Conservation (phyloP, 768 basidiomycete genomes). For the Leucocoprinus birnbaumii region DNA sequence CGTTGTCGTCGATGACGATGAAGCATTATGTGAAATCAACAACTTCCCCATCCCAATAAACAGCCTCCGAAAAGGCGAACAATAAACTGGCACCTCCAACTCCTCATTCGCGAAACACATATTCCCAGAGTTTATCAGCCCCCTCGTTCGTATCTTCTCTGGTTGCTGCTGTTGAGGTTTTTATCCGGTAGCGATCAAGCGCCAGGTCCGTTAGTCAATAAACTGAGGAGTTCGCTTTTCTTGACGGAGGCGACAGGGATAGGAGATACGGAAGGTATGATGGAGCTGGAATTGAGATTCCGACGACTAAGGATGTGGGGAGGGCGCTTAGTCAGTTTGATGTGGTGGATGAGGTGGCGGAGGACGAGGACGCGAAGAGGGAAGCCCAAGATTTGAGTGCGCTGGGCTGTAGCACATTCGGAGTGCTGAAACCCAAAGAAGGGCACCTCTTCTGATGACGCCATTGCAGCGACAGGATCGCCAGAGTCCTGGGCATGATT, state of each 20-base stretch:
- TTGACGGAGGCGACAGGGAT: slow-evolving; percentile 16
- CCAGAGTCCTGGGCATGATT: too few relatives aligned
- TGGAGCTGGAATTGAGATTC: slow-evolving; percentile 57
- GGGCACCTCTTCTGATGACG: too few relatives aligned
- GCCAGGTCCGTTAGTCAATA: slow-evolving; percentile 43
- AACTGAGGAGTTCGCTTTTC: slow-evolving; percentile 48
- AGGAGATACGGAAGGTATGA: slow-evolving; percentile 23
- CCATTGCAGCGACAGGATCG: too few relatives aligned
- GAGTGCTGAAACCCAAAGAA: too few relatives aligned
- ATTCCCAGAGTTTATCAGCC: slow-evolving; percentile 92
- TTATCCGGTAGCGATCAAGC: neutral
- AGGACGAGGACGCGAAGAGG: slow-evolving; percentile 49
- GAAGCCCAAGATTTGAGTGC: slow-evolving; percentile 71
- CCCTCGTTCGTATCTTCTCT: slow-evolving; percentile 59
- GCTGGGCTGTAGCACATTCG: too few relatives aligned
- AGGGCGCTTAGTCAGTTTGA: slow-evolving; percentile 41
- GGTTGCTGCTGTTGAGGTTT: slow-evolving; percentile 5
- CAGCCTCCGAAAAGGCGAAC: slow-evolving; percentile 78
- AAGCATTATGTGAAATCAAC: slow-evolving; percentile 20
- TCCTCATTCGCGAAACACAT: slow-evolving; percentile 98
- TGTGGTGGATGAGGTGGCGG: slow-evolving; percentile 31
- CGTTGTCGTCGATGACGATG: neutral
- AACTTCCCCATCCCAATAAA: slow-evolving; percentile 69
- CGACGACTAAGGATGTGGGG: slow-evolving; percentile 69
- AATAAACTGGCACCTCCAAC: slow-evolving; percentile 87